Evolutionary conservation across 192 early-diverging fungal species (phyloP), one percentile per base, ranked within the genome.

Genomic region (Powellomyces hirtus): DNA sequence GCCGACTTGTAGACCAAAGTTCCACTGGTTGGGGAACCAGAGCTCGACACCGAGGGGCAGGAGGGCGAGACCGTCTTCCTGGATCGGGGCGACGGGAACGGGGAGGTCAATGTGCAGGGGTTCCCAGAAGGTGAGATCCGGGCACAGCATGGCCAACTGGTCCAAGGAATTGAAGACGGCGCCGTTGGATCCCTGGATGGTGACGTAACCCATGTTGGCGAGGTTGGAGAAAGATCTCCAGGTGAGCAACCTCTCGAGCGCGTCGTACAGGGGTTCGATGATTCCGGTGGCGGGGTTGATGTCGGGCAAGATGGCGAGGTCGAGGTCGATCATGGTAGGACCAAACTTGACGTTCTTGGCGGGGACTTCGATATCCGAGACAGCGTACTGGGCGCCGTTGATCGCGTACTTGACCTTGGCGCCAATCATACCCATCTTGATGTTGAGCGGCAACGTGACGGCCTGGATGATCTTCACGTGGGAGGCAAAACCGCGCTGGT

Each of bases 251-350:
- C 20, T 11, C 38, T 13, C 16, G 16, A 68, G 56, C 1, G 66
- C 66, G 18, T 69, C 67, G 38, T 69, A 60, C 27, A 69, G 26
- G 10, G 67, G 67, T 45, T 69, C 56, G 35, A 69, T 69, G 16
- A 69, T 26, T 13, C 67, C 67, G 1, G 22, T 69, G 42, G 16
- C 30, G 16, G 30, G 29, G 42, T 69, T 36, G 33, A 37, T 33
- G 52, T 69, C 67, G 16, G 57, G 40, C 11, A 60, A 5, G 31
- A 69, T 69, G 24, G 13, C 40, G n/a, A 69, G 20, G 36, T 59
- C 55, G 0, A 69, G 20, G 6, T 60, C 59, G 13, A 36, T 60
- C 16, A n/a, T 38, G 10, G 53, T 56, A 7, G 53, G 29, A 1
- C 36, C n/a, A 38, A 38, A 60, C 2, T 1, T 20, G 22, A 69